Base-by-base conservation (phyloP, 177 flowering plant species). In the Telopea speciosissima region DNA sequence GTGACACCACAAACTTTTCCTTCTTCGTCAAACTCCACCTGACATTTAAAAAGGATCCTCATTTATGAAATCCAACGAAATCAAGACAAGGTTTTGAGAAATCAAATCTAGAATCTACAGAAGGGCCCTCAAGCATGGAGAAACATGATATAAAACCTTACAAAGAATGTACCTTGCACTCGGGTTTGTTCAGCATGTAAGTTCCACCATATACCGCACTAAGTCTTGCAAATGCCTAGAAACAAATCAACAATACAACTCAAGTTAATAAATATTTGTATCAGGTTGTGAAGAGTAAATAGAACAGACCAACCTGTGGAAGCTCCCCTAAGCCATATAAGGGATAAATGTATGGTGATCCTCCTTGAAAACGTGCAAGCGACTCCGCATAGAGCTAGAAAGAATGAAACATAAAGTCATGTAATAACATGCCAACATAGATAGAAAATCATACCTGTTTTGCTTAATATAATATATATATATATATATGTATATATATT, bases 161-260 rank as follows among this genome's bases (percentile, higher is more conserved):
- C 0, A 21, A 22, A 66, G 33, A 77, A 69, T 52, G 17, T 83
- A 93, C 97, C 97, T 90, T 88, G 94, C 98, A 93, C 73, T 88
- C 92, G 54, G 94, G 97, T 73, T 93, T 93, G 66, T 87, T 89
- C 79, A 93, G 78, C 98, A 93, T 93, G 81, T 93, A 93, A 25
- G 97, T 93, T 24, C 98, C 98, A 77, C 97, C 97, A 83, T 93
- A 91, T 71, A 93, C 98, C 71, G 97, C 98, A 85, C 97, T 94
- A 58, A 92, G 90, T 33, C 98, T 85, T 31, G 97, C 98, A 90
- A 94, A 92, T 74, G 90, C 98, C 98, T 92, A 36, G 80, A 76
- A 22, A 45, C 14, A 62, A 40, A 63, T 25, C 54, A 42, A 22
- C 1, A 63, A 5, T 17, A 33, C 21, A 33, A 8, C 31, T 21